Evolutionary conservation across 192 early-diverging fungal species (phyloP), one percentile per base, ranked within the genome.

Genomic region (Spinellus fusiger): DNA sequence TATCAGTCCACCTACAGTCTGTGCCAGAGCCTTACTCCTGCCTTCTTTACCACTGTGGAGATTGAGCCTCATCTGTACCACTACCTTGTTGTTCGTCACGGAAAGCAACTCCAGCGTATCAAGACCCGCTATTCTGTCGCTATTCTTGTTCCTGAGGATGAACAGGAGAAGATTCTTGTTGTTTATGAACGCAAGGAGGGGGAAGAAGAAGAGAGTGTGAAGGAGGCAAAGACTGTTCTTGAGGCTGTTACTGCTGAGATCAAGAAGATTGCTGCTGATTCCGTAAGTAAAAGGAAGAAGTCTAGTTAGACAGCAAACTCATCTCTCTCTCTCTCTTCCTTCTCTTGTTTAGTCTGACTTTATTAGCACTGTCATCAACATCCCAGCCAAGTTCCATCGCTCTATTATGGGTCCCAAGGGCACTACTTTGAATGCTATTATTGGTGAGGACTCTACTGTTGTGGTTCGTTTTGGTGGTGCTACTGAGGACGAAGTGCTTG

Each of bases 11-110:
- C 69, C 87, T 59, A 80, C 73, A 54, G 80, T 74, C 35, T 77
- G 81, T 75, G 79, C 72, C 26, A 62, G 18, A 29, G 28, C 2
- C 67, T 72, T 57, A 68, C 74, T 26, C 81, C 83, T 9, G 66
- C 50, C 49, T 69, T 79, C 68, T 88, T 93, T 61, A 77, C 77
- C 44, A 74, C 78, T 40, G 86, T 89, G 35, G 78, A 85, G 18
- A 82, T 98, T 32, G 90, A 93, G 44, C 84, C 84, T 35, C 84
- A 87, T 26, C 66, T 95, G 50, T 90, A 92, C 70, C 69, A 82
- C 13, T 76, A 85, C 66, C 79, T 89, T 46, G 73, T 78, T 22
- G 85, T 85, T 46, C 79, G 78, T 58, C 80, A 83, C 53, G 86
- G 83, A 5, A 68, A 77, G 54, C 83, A 80, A 49, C 65, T 86